A percentile compares a stretch with the other conserved stretches of the same genome.
Conservation (phyloP, 2,329 filamentous ascomycete genomes). For the Parasarocladium wereldwijsianum region DNA sequence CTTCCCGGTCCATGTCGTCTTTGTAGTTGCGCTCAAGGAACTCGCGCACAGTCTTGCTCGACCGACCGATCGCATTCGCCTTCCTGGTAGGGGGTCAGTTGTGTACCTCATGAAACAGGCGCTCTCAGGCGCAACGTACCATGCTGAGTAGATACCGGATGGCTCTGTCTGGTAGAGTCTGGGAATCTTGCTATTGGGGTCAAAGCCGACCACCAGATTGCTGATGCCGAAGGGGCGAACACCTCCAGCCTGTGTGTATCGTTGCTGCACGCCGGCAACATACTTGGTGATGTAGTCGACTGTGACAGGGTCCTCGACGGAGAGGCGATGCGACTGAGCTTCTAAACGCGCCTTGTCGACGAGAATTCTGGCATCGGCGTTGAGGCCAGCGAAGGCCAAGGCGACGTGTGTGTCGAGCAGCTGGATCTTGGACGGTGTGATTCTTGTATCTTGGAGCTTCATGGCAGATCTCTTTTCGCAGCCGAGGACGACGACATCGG, state of each 20-base stretch:
- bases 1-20: slow-evolving; percentile 90
- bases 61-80: slow-evolving; percentile 95
- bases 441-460: slow-evolving; percentile 98
- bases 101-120: not conserved
- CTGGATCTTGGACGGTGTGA: slow-evolving; percentile 97
- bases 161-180: slow-evolving; percentile 96
- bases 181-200: slow-evolving; percentile 78
- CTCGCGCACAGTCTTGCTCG: slow-evolving; percentile 96
- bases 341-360: slow-evolving; percentile 97
- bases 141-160: slow-evolving; percentile 98
- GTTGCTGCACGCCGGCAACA: slow-evolving; percentile 92
- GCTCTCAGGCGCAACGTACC: slow-evolving; percentile 39
- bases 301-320: slow-evolving; percentile 90
- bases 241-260: slow-evolving; percentile 97
- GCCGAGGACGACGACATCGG: slow-evolving; percentile 85
- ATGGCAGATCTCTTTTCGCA: slow-evolving; percentile 98
- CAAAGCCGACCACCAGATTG: slow-evolving; percentile 96
- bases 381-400: slow-evolving; percentile 91
- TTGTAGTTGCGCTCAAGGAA: slow-evolving; percentile 99
- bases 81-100: slow-evolving; percentile 48
- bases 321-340: slow-evolving; percentile 92
- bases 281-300: slow-evolving; percentile 99
- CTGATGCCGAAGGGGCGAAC: slow-evolving; percentile 98
- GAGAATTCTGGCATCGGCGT: slow-evolving; percentile 93
- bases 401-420: slow-evolving; percentile 92